Percentiles rank a stretch among this genome's conserved stretches.
These are phyloP conservation scores for Boletus sp. DNA, from an alignment of 768 basidiomycete species.

Conservation along the genomic window DNA sequence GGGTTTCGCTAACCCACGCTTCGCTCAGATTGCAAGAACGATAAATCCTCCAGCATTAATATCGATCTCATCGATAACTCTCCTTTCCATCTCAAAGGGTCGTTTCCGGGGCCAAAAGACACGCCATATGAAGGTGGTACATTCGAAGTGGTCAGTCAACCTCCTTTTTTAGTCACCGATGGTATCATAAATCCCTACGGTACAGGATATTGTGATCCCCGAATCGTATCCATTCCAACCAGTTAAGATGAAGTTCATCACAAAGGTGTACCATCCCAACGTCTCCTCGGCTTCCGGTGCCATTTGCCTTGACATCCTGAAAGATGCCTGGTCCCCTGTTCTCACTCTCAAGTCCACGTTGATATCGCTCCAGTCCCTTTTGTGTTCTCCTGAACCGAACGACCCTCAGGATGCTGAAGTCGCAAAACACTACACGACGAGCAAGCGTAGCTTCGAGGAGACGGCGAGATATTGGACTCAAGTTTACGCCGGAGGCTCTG, in stretches of 20 bases:
- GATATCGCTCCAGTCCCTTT: constrained; percentile 89
- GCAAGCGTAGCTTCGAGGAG: constrained; percentile 81
- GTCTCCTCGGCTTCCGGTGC: constrained; percentile 92
- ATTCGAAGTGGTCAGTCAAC: constrained; percentile 78
- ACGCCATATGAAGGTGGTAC: constrained; percentile 92
- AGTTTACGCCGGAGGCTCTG: constrained; percentile 81
- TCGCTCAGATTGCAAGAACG: constrained; percentile 85
- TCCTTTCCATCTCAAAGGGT: constrained; percentile 88
- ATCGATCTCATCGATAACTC: constrained; percentile 88
- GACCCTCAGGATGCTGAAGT: constrained; percentile 99
- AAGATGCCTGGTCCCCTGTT: constrained; percentile 94
- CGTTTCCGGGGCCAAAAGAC: constrained; percentile 87
- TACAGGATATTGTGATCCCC: constrained; percentile 88
- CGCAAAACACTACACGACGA: constrained; percentile 93
- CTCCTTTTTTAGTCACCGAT: constrained; percentile 3
- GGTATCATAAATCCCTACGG: constrained; percentile 1
- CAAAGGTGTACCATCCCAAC: constrained; percentile 95
- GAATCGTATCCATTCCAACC: constrained; percentile 92
- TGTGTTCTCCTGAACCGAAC: constrained; percentile 92
- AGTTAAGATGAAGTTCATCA: constrained; percentile 98
- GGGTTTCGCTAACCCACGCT: constrained; percentile 9
- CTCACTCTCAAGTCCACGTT: constrained; percentile 94
- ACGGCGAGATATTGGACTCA: constrained; percentile 95
- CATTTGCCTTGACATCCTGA: constrained; percentile 85
- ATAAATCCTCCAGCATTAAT: constrained; percentile 82